Evolutionary conservation across 257 asterid species (phyloP).

Genomic region (Ocimum tenuiflorum): DNA sequence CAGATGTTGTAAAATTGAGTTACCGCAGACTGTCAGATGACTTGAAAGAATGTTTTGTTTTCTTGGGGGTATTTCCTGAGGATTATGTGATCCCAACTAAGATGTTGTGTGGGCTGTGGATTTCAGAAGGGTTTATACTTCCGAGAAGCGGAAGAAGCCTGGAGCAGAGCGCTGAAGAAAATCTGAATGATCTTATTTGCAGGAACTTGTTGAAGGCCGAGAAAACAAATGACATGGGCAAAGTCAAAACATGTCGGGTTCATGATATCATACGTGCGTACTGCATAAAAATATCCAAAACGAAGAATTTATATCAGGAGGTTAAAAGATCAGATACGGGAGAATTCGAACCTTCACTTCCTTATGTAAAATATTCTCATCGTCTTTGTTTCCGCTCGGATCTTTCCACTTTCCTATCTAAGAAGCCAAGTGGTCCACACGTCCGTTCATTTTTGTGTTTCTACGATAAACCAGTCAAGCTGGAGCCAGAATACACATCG

Average conservation of each 20-base stretch:
- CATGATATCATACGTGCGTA: conserved; percentile 38
- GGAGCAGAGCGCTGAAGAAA: conserved; percentile 35
- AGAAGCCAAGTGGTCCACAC: conserved; percentile 15
- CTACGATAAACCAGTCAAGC: background rate
- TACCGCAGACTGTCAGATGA: conserved; percentile 31
- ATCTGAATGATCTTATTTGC: conserved; percentile 30
- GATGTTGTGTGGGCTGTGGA: conserved; percentile 37
- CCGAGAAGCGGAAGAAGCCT: background rate
- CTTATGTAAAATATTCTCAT: conserved; percentile 18
- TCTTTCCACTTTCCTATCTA: conserved; percentile 17
- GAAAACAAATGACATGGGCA: conserved; percentile 23
- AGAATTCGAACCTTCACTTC: conserved; percentile 4
- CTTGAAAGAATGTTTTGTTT: conserved; percentile 39
- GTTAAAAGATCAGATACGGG: conserved; percentile 15
- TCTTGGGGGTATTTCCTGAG: conserved; percentile 35
- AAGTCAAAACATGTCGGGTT: conserved; percentile 40
- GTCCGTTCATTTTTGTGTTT: conserved; percentile 42
- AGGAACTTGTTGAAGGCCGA: conserved; percentile 39
- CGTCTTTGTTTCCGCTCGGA: conserved; percentile 39
- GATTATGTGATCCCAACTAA: conserved; percentile 29
- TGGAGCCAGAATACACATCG: background rate
- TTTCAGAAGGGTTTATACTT: conserved; percentile 43
- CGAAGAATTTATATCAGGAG: conserved; percentile 31
- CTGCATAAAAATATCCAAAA: conserved; percentile 25
- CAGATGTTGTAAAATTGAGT: conserved; percentile 31